Percentiles rank a stretch among this genome's conserved stretches.
phyloP scores from a whole-genome alignment of 129 eudicot species.

The carrot (Daucus carota) region DH1_v3.0 NC_030388.2:27212001-27212500 shows the following conservation, averaged over 20 bases:
- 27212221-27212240: not conserved
- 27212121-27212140: not conserved
- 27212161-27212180: not conserved
- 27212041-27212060: not conserved
- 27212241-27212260: not conserved
- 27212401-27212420: conserved; percentile 1
- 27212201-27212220: not conserved
- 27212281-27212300: not conserved
- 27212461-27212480: conserved; percentile 11
- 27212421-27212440: not conserved
- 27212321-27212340: not conserved
- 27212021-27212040: not conserved
- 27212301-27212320: not conserved
- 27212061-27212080: no score
- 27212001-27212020: not conserved
- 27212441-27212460: not conserved
- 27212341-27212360: not conserved
- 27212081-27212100: no score
- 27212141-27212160: no score
- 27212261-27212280: not conserved
- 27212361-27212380: conserved; percentile 2
- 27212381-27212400: not conserved
- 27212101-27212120: no score
- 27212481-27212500: conserved; percentile 8
- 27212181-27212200: not conserved